Base-by-base conservation (phyloP, 768 basidiomycete genomes). In the Psilocybe azurescens region DNA sequence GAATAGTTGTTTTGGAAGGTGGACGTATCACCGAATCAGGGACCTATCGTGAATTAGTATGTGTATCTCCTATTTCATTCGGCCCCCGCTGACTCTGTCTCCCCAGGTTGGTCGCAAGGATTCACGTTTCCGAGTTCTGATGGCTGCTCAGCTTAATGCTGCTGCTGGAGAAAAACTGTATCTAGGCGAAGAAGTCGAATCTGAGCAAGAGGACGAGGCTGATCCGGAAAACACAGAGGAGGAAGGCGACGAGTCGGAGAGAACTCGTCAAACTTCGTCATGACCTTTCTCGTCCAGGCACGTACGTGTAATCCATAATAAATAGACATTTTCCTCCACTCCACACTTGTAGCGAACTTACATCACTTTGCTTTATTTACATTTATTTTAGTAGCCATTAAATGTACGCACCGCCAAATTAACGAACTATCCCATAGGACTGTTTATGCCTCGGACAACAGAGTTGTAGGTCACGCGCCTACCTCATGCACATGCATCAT, bases 1-100 rank as follows among this genome's bases (percentile, higher is more conserved):
- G 92, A 44, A 93, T 97, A 49, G 92, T 94, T 5, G 94, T 97
- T 18, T 81, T 97, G 18, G 94, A 97, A 78, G 89, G 89, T 63
- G 95, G 94, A 2, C 82, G 79, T 55, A 90, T 97, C 59, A 85
- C 88, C 1, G 95, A 97, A 74, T 85, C 88, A 18, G 95, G 95
- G 29, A 86, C 89, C 44, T 97, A 93, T 73, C 83, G 85, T 50
- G 84, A 92, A 65, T 81, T 97, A 62, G 90, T 93, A 59, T 67
- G 84, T 74, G 8, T 46, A 53, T 50, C 56, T n/a, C 48, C 10
- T 1, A 14, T 54, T 58, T 8, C 41, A 33, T 44, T 32, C 29
- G 30, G 18, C 18, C 5, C 11, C 8, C n/a, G 32, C 51, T 62
- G 33, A 53, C 32, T 52, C 3, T 24, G 30, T 52, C 16, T 56